Base-by-base conservation (phyloP, 352 stramenopile genomes). In the Peronospora destructor region DNA sequence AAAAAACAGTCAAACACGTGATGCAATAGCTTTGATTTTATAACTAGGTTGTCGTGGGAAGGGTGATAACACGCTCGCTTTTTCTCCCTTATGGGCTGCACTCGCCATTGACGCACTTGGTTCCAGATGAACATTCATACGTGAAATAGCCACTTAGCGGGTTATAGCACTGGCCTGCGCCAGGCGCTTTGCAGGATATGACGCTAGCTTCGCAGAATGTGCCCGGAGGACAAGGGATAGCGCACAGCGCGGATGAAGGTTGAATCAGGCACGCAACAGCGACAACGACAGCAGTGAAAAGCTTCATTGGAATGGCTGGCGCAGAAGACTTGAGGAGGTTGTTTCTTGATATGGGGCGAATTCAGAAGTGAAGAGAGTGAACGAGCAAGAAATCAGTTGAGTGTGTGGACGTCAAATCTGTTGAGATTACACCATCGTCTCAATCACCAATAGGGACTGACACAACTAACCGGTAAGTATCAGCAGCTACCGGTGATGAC, bases 111-210 rank as follows among this genome's bases (percentile, higher is more conserved):
- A 3, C 17, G 39, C 2, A 21, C 3, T 8, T 54, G 39, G 58
- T n/a, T n/a, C n/a, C n/a, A n/a, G n/a, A n/a, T n/a, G n/a, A n/a
- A n/a, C n/a, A n/a, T n/a, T n/a, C n/a, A n/a, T n/a, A n/a, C n/a
- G n/a, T n/a, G n/a, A n/a, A 63, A 68, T 16, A 57, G 17, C 37
- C 63, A 45, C 2, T 49, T 66, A 13, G 58, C 53, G 63, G 63
- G 54, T 71, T 68, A 43, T 66, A 71, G 50, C 63, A 71, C 43
- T 62, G 26, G 6, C 12, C 33, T 12, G 23, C n/a, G n/a, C 25
- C 35, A 6, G 63, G 59, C 1, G 26, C 9, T 37, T 43, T 49
- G 44, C 63, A 71, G 14, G 25, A 21, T 17, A 26, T 58, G n/a
- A 49, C 39, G 11, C 59, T 48, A 17, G 30, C 34, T 11, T 49